Evolutionary conservation across 495 filamentous ascomycete species (phyloP).

Genomic region (Neurospora cerealis): DNA sequence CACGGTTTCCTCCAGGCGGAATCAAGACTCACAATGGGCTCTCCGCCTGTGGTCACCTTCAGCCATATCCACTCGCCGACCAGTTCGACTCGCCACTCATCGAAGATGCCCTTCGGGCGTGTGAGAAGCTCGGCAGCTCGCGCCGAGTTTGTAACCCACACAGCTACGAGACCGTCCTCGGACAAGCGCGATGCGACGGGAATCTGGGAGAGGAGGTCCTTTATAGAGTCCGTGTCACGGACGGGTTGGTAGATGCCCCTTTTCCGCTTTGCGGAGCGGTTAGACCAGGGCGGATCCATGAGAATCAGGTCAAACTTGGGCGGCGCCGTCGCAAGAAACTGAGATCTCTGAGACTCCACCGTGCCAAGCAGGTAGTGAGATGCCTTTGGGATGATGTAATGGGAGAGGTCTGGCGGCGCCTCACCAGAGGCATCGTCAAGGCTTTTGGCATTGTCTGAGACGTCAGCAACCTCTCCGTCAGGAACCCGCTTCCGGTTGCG

Average conservation of each 20-base stretch:
- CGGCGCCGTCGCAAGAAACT: slow-evolving; percentile 26
- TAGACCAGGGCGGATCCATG: slow-evolving; percentile 92
- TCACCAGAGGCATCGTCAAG: slow-evolving; percentile 15
- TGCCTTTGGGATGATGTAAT: slow-evolving; percentile 18
- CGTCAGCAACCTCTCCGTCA: slow-evolving; percentile 30
- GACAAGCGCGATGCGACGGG: slow-evolving; percentile 47
- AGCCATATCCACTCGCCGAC: slow-evolving; percentile 88
- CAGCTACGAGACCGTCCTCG: slow-evolving; percentile 48
- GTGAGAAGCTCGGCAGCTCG: slow-evolving; percentile 48
- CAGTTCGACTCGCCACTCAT: slow-evolving; percentile 50
- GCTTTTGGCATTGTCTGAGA: slow-evolving; percentile 37
- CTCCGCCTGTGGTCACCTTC: slow-evolving; percentile 63
- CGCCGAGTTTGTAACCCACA: slow-evolving; percentile 85
- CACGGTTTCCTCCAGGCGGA: slow-evolving; percentile 75
- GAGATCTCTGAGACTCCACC: slow-evolving; percentile 21
- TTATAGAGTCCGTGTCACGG: slow-evolving; percentile 26
- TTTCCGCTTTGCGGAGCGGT: slow-evolving; percentile 70
- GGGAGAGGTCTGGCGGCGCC: neutral
- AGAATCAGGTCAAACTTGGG: slow-evolving; percentile 62
- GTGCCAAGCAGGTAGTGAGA: slow-evolving; percentile 31
- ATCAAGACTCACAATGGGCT: slow-evolving; percentile 59
- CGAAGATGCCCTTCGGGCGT: slow-evolving; percentile 41
- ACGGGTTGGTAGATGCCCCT: slow-evolving; percentile 50
- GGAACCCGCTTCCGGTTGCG: neutral
- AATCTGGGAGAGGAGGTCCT: slow-evolving; percentile 37